Conservation (phyloP, 192 early-diverging fungal genomes). For the Pilaira anomala region DNA sequence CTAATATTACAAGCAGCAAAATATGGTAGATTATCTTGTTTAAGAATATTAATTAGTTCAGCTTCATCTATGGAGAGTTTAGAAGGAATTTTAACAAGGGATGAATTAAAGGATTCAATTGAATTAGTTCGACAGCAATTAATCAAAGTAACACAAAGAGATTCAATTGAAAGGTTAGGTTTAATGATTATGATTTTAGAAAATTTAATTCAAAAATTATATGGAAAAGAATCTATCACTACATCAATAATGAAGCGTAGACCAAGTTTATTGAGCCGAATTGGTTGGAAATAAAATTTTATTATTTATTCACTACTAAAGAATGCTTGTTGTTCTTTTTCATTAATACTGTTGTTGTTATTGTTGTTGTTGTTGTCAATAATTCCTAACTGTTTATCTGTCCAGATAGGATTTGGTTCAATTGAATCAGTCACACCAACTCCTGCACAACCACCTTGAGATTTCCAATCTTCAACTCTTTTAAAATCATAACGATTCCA, state of each 20-base stretch:
- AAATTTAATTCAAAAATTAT: not conserved
- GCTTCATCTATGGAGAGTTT: slow-evolving; percentile 9
- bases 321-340: not conserved
- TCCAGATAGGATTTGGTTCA: slow-evolving; percentile 54
- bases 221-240: not conserved
- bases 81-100: not conserved
- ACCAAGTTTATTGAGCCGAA: slow-evolving; percentile 4
- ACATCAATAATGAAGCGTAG: not conserved
- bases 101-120: slow-evolving; percentile 7
- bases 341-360: slow-evolving; percentile 3
- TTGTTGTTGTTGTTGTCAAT: too few relatives aligned
- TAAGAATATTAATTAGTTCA: slow-evolving; percentile 15
- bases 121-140: slow-evolving; percentile 14
- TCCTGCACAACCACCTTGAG: slow-evolving; percentile 82
- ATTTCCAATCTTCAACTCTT: slow-evolving; percentile 82
- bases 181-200: slow-evolving; percentile 14
- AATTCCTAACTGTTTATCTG: slow-evolving; percentile 46
- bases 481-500: slow-evolving; percentile 87
- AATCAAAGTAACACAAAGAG: not conserved
- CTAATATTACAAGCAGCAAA: slow-evolving; percentile 35
- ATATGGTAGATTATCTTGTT: slow-evolving; percentile 23
- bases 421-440: slow-evolving; percentile 62
- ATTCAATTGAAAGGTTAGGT: not conserved
- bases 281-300: slow-evolving; percentile 15
- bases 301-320: not conserved